Evolutionary conservation across 2,329 filamentous ascomycete species (phyloP).

Genomic region (Sphaerostilbella broomeana): DNA sequence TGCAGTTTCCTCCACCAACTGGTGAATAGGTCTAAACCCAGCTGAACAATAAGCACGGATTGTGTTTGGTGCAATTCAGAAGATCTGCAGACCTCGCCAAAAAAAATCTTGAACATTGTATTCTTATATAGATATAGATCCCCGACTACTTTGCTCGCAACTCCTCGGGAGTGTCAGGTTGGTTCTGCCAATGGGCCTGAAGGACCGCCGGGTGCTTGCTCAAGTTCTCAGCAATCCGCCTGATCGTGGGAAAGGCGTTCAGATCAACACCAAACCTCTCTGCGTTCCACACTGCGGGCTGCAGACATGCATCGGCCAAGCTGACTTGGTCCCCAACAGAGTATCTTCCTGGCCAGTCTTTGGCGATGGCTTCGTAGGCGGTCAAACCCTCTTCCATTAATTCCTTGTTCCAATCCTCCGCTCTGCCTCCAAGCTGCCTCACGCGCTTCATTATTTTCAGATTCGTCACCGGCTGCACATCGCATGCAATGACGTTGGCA

Average conservation of each 20-base stretch:
- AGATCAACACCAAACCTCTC: constrained; percentile 49
- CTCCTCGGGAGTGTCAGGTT: constrained; percentile 41
- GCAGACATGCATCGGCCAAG: constrained; percentile 51
- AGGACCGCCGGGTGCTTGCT: constrained; percentile 43
- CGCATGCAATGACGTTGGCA: constrained; percentile 46
- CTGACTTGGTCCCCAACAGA: constrained; percentile 50
- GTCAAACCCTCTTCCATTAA: constrained; percentile 46
- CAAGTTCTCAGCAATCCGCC: constrained; percentile 38
- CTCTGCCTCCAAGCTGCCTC: constrained; percentile 35
- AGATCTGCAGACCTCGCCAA: too few relatives aligned
- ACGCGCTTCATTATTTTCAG: constrained; percentile 45
- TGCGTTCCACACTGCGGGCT: constrained; percentile 54
- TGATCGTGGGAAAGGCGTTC: constrained; percentile 39
- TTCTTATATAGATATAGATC: not conserved
- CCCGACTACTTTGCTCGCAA: constrained; percentile 16
- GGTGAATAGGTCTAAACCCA: too few relatives aligned
- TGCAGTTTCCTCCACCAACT: too few relatives aligned
- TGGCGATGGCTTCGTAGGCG: constrained; percentile 46
- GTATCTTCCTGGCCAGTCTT: constrained; percentile 38
- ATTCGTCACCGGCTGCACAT: constrained; percentile 57
- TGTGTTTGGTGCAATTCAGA: too few relatives aligned
- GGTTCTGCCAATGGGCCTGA: constrained; percentile 46
- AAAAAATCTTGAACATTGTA: too few relatives aligned
- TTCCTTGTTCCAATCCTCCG: constrained; percentile 44
- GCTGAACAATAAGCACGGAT: too few relatives aligned